A percentile compares a stretch with the other conserved stretches of the same genome.
phyloP scores from a whole-genome alignment of 2,329 filamentous ascomycete species.

The Orbilia brochopaga region DNA sequence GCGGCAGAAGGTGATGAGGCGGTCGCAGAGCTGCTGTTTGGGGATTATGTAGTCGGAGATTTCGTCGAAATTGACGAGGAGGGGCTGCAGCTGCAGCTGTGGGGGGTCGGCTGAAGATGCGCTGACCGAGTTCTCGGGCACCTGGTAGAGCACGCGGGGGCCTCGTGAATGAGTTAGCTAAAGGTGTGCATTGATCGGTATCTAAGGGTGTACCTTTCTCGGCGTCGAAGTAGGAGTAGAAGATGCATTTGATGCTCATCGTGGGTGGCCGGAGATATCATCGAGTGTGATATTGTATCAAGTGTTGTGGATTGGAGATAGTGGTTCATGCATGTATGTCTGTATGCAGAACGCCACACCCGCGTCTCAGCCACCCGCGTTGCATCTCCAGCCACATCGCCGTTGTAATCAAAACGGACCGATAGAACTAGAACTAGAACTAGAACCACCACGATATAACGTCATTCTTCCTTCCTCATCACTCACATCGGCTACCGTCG shows the following conservation, averaged over 20 bases:
- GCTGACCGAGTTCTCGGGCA: conserved; percentile 67
- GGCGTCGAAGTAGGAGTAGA: conserved; percentile 72
- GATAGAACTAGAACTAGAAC: too few relatives aligned
- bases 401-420: too few relatives aligned
- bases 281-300: too few relatives aligned
- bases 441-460: too few relatives aligned
- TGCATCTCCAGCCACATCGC: too few relatives aligned
- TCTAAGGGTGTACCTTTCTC: conserved; percentile 70
- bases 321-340: too few relatives aligned
- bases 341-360: too few relatives aligned
- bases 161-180: conserved; percentile 58
- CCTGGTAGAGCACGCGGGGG: conserved; percentile 69
- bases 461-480: too few relatives aligned
- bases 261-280: background rate
- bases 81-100: conserved; percentile 66
- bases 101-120: conserved; percentile 58
- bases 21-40: conserved; percentile 91
- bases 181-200: too few relatives aligned
- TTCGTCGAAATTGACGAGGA: conserved; percentile 82
- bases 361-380: too few relatives aligned
- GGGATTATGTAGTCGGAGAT: conserved; percentile 94
- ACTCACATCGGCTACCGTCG: too few relatives aligned
- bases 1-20: conserved; percentile 76
- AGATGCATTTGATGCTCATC: conserved; percentile 68
- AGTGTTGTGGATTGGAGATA: too few relatives aligned